Conservation (phyloP, 2,329 filamentous ascomycete genomes). For the Beauveria asiatica region DNA sequence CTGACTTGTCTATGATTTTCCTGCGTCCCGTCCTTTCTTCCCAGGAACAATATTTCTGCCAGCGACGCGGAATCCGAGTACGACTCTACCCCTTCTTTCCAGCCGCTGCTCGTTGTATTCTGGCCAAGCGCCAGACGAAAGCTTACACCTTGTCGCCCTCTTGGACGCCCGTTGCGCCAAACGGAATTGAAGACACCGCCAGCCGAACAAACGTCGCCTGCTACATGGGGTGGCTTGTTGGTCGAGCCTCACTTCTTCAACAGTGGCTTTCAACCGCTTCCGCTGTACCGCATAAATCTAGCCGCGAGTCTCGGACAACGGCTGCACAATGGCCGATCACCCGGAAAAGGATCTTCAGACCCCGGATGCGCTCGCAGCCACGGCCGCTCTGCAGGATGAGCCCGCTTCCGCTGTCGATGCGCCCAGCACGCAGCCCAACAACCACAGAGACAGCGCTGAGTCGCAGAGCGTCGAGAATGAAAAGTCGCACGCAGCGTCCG, state of each 20-base stretch:
- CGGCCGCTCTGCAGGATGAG: not conserved
- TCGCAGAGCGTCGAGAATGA: not conserved
- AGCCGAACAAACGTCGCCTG: not conserved
- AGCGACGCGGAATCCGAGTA: not conserved
- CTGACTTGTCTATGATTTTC: not conserved
- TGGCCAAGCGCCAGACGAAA: not conserved
- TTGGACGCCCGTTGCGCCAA: not conserved
- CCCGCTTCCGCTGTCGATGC: not conserved
- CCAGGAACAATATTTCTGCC: not conserved
- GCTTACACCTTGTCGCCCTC: not conserved
- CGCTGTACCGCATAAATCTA: not conserved
- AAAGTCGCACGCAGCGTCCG: conserved; percentile 8
- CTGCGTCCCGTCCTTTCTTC: not conserved
- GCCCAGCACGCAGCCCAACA: not conserved
- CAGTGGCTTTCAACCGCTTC: not conserved
- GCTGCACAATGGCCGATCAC: not conserved
- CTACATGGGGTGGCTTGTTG: not conserved
- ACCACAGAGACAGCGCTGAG: conserved; percentile 2
- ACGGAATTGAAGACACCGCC: not conserved
- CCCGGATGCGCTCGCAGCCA: not conserved
- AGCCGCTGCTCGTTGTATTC: too few species aligned
- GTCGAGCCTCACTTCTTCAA: not conserved
- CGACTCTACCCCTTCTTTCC: not conserved
- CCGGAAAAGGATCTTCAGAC: not conserved
- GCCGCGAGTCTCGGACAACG: not conserved